Evolutionary conservation across 192 early-diverging fungal species (phyloP).

Genomic region (Rhizoclosmatium sp.): DNA sequence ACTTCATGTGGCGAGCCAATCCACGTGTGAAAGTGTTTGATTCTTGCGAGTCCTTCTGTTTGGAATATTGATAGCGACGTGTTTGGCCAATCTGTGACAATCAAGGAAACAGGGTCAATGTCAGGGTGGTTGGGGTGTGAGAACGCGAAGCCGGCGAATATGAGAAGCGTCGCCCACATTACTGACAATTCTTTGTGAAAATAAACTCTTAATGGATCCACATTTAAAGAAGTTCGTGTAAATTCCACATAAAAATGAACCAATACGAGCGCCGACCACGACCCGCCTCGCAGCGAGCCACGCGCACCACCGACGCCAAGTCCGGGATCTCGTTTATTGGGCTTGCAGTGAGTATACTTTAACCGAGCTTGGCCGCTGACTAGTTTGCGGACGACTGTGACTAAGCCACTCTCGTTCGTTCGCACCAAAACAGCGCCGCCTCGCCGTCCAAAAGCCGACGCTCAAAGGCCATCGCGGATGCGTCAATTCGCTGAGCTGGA

Average conservation of each 20-base stretch:
- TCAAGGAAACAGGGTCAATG: not conserved
- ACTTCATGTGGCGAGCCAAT: not conserved
- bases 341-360: not conserved
- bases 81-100: not conserved
- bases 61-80: not conserved
- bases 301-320: no score
- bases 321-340: not conserved
- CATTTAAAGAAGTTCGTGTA: not conserved
- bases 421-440: not conserved
- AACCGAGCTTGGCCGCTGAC: no score
- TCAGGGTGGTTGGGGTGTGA: not conserved
- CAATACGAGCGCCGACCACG: no score
- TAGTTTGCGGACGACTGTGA: no score
- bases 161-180: not conserved
- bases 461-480: conserved; percentile 31
- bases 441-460: not conserved
- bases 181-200: no score
- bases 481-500: conserved; percentile 33
- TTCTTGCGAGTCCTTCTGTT: not conserved
- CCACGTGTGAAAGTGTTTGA: not conserved
- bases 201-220: not conserved
- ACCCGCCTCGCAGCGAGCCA: no score
- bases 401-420: no score
- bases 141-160: not conserved
- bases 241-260: no score